Evolutionary conservation across 2,329 filamentous ascomycete species (phyloP), one percentile per base, ranked within the genome.

Genomic region (Fusarium protoensiforme): DNA sequence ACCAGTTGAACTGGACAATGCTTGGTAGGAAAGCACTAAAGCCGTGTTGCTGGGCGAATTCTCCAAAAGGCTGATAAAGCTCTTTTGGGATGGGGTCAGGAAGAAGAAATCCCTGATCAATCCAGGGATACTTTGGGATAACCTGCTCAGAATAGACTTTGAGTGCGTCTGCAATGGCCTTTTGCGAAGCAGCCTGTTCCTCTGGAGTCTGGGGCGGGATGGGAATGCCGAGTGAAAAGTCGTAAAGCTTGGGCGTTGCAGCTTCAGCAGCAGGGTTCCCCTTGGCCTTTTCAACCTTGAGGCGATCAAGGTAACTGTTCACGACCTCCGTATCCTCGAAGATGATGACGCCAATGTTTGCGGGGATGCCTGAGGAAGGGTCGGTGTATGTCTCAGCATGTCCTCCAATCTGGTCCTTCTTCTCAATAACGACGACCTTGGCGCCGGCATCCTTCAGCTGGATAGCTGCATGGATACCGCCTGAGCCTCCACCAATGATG

Each of bases 371-470:
- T 1, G 74, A 75, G 4, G 24, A 7, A 1, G 67, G 61, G 14
- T 75, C 67, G 59, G 63, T 13, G 0, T 76, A 76, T 36, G 74
- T 76, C 56, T 76, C 72, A 3, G 74, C 74, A 29, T 76, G 74
- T 0, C 74, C 74, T 5, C 74, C 74, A 2, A 76, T 76, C 24
- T 73, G 72, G 5, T 48, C 8, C n/a, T 74, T 62, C 20, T 69
- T 68, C 46, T 74, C 71, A 7, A 73, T 73, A 8, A 73, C 68
- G 24, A 53, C 71, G 6, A 73, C 38, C 1, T 27, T 72, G 10
- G 65, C 68, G 2, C 71, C 71, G 1, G 61, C 64, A 1, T 73
- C 67, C 5, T 66, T 61, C 5, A 73, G 68, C 4, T 72, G 41
- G 10, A 73, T 20, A 0, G 71, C 71, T 4, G 64, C 71, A 6